Evolutionary conservation across 805 yeast genomes (phyloP).

Genomic region (Torulaspora franciscae): DNA sequence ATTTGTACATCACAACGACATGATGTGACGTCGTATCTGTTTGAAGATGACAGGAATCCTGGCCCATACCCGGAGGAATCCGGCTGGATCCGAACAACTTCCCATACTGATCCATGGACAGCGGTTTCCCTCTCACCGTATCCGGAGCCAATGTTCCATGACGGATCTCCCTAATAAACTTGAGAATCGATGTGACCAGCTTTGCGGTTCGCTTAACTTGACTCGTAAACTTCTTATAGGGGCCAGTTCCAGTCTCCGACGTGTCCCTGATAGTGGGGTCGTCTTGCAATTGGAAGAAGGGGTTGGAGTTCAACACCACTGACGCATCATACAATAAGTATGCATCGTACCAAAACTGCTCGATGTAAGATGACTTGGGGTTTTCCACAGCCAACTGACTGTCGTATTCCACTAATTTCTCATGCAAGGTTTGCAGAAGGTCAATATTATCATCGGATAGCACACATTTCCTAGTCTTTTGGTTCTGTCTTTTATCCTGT

Average conservation of each 20-base stretch:
- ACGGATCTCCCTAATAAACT: slow-evolving; percentile 75
- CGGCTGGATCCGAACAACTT: slow-evolving; percentile 83
- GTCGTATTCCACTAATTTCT: slow-evolving; percentile 56
- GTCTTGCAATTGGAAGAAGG: slow-evolving; percentile 84
- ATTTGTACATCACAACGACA: slow-evolving; percentile 72
- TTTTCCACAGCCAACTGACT: slow-evolving; percentile 56
- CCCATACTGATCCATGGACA: slow-evolving; percentile 90
- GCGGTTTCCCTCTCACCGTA: slow-evolving; percentile 54
- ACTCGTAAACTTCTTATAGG: slow-evolving; percentile 34
- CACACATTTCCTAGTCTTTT: slow-evolving; percentile 50
- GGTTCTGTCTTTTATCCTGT: slow-evolving; percentile 72
- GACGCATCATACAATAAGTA: slow-evolving; percentile 83
- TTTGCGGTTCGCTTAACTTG: slow-evolving; percentile 81
- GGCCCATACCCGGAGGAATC: slow-evolving; percentile 72
- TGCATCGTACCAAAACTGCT: slow-evolving; percentile 92
- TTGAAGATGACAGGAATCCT: slow-evolving; percentile 65
- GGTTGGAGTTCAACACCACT: slow-evolving; percentile 86
- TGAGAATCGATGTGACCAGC: slow-evolving; percentile 66
- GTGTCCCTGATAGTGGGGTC: slow-evolving; percentile 61
- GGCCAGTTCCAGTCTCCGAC: slow-evolving; percentile 29
- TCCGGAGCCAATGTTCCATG: slow-evolving; percentile 72
- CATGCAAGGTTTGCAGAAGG: slow-evolving; percentile 49
- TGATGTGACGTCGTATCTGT: slow-evolving; percentile 72
- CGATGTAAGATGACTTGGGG: slow-evolving; percentile 73
- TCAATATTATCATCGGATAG: slow-evolving; percentile 23